Percentiles rank a stretch among this genome's conserved stretches.
Evolutionary conservation across 164 flowering plant species (phyloP).

Genomic region (Magnolia kwangsiensis): DNA sequence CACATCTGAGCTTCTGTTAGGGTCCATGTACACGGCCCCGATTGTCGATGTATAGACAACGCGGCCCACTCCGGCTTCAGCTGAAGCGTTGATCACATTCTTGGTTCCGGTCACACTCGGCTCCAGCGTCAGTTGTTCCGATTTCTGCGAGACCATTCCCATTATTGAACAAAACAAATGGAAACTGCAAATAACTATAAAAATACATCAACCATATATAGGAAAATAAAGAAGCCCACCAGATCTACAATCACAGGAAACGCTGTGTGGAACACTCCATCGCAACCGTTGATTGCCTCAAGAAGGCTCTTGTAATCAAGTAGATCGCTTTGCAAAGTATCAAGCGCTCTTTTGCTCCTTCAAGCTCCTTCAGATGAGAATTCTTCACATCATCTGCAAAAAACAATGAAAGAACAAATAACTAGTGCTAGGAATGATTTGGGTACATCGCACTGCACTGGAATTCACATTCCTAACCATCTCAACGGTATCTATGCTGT

Average conservation of each 20-base stretch:
- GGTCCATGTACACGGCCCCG: constrained; percentile 91
- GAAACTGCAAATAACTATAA: neutral
- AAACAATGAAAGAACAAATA: neutral
- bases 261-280: constrained; percentile 94
- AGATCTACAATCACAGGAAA: constrained; percentile 92
- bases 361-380: constrained; percentile 62
- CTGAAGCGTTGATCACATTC: constrained; percentile 74
- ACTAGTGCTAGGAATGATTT: neutral
- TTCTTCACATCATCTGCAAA: constrained; percentile 77
- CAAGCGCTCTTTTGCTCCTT: constrained; percentile 76
- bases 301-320: constrained; percentile 61
- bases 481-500: no score
- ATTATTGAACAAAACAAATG: neutral
- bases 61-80: constrained; percentile 68
- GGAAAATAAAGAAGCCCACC: constrained; percentile 19
- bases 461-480: no score
- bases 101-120: constrained; percentile 75
- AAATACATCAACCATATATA: no score
- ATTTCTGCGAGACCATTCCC: neutral
- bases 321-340: constrained; percentile 64
- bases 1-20: constrained; percentile 59
- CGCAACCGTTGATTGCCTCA: constrained; percentile 70
- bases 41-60: constrained; percentile 91
- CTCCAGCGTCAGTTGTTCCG: constrained; percentile 76
- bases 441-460: neutral